phyloP scores from a whole-genome alignment of 805 yeast species.

The Metschnikowia sp. region DNA sequence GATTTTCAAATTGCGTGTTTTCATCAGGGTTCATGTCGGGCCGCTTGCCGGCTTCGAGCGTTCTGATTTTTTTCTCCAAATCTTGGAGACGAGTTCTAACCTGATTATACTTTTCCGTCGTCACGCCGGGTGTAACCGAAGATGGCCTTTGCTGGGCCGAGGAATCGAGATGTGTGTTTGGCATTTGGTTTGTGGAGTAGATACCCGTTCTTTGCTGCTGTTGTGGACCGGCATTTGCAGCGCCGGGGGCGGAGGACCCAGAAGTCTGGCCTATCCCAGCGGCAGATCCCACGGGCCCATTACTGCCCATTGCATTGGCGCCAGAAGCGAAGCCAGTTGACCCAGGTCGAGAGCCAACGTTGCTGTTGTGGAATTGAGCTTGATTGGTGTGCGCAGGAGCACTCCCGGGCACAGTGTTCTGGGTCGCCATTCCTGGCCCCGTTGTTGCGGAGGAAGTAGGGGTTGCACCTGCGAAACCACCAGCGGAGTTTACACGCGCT shows the following conservation, averaged over 20 bases:
- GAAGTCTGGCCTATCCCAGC: slow-evolving; percentile 1
- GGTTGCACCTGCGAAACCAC: slow-evolving; percentile 1
- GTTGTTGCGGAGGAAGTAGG: neutral
- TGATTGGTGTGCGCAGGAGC: slow-evolving; percentile 3
- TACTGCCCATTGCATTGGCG: neutral
- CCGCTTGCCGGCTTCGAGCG: slow-evolving; percentile 47
- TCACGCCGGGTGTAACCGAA: slow-evolving; percentile 13
- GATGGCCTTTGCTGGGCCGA: slow-evolving; percentile 4
- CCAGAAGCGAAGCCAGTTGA: slow-evolving; percentile 8
- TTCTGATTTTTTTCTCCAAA: slow-evolving; percentile 47
- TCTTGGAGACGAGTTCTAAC: slow-evolving; percentile 47
- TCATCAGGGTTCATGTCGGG: slow-evolving; percentile 45
- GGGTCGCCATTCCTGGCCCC: neutral
- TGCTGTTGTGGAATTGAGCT: slow-evolving; percentile 6
- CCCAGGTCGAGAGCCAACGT: slow-evolving; percentile 2
- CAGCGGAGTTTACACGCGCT: slow-evolving; percentile 7
- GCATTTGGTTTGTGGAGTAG: slow-evolving; percentile 5
- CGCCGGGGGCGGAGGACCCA: neutral
- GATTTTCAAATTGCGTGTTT: slow-evolving; percentile 41
- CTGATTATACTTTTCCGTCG: slow-evolving; percentile 40
- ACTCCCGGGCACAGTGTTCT: slow-evolving; percentile 1
- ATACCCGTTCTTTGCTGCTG: slow-evolving; percentile 5
- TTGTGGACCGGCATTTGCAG: neutral
- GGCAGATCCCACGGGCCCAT: neutral
- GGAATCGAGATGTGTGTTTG: neutral